Conservation (phyloP, 139 green algal genomes). For the Closterium sp. region DNA sequence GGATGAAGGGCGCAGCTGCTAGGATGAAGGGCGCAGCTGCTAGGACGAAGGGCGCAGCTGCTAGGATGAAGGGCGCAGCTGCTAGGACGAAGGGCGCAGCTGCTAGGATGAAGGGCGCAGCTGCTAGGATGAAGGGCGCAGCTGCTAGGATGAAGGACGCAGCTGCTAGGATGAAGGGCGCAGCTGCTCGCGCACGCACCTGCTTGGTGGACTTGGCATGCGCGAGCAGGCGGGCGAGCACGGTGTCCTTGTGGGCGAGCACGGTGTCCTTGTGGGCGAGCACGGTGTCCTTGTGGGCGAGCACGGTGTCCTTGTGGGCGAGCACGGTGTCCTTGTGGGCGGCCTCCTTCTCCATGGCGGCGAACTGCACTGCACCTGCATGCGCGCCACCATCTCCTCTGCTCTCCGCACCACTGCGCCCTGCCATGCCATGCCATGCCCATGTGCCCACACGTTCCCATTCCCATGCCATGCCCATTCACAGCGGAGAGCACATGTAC, state of each 20-base stretch:
- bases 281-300: background rate
- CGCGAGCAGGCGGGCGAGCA: background rate
- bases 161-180: too few relatives aligned
- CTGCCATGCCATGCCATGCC: background rate
- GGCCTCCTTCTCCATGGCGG: background rate
- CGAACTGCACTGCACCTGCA: background rate
- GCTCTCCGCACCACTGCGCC: background rate
- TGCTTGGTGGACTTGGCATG: background rate
- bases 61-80: too few relatives aligned
- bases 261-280: background rate
- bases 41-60: too few relatives aligned
- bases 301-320: background rate
- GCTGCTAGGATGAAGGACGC: too few relatives aligned
- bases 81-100: too few relatives aligned
- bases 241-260: background rate
- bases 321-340: background rate
- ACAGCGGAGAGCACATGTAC: too few relatives aligned
- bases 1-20: too few relatives aligned
- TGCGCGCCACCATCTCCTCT: constrained; percentile 2
- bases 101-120: too few relatives aligned
- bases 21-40: too few relatives aligned
- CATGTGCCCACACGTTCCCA: too few relatives aligned
- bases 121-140: background rate
- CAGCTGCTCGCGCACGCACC: background rate
- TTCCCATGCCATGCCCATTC: too few relatives aligned